Conservation (phyloP, 768 basidiomycete species). For the Lentinula boryana region DNA sequence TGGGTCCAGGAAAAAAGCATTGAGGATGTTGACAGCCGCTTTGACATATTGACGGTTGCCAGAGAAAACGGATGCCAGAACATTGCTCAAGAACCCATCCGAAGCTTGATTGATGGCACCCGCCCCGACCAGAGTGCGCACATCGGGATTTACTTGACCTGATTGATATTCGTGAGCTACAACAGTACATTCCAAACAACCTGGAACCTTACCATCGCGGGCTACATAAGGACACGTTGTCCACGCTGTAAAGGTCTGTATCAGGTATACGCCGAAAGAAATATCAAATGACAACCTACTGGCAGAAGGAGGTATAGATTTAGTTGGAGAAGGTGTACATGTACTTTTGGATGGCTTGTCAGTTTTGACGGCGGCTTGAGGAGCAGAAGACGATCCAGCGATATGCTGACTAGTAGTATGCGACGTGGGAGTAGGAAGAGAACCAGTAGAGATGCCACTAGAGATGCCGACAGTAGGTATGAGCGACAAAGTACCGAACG, state of each 20-base stretch:
- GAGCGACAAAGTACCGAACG: background rate
- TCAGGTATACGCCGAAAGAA: background rate
- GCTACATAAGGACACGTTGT: constrained; percentile 40
- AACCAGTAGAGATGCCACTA: background rate
- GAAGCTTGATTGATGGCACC: constrained; percentile 33
- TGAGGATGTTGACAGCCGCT: constrained; percentile 30
- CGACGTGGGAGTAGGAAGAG: constrained; percentile 5
- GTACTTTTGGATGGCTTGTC: constrained; percentile 21
- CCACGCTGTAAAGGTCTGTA: constrained; percentile 19
- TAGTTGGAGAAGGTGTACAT: constrained; percentile 47
- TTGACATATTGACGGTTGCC: constrained; percentile 26
- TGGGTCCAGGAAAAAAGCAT: constrained; percentile 40
- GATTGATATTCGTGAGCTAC: background rate
- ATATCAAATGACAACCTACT: constrained; percentile 27
- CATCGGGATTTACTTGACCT: constrained; percentile 47
- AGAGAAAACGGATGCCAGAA: constrained; percentile 32
- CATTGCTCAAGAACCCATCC: constrained; percentile 39
- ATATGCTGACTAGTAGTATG: constrained; percentile 9
- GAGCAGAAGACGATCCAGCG: constrained; percentile 25
- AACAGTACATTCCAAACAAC: background rate
- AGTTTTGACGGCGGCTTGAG: constrained; percentile 26
- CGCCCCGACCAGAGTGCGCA: constrained; percentile 36
- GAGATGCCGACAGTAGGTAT: background rate
- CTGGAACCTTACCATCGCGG: constrained; percentile 32
- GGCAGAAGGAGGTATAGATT: constrained; percentile 39